Base-by-base conservation (phyloP, 2,329 filamentous ascomycete species). In the Pseudopyricularia javanii region DNA sequence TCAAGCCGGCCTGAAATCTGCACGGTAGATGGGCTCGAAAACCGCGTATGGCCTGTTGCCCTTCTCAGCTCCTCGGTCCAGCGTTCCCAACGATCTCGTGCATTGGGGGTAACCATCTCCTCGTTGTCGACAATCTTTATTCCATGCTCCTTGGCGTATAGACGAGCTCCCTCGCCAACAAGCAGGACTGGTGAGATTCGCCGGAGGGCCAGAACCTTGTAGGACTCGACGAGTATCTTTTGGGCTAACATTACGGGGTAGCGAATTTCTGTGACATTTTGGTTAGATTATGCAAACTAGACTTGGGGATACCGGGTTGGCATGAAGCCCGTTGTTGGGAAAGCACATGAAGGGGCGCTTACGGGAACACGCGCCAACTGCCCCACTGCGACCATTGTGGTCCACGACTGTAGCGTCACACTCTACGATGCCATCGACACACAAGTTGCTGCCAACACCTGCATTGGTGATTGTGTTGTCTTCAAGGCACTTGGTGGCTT, bases 391-490 rank as follows among this genome's bases (percentile, higher is more conserved):
- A 43, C 94, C 93, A 50, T 85, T 73, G 64, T 97, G 87, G 62
- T 98, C 91, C 40, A 98, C 86, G 52, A 98, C 80, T 0, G 89
- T 91, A 53, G 93, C 93, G 72, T 98, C 93, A 60, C 91, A 94
- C 66, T 98, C 93, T 12, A 97, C 93, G 1, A 83, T 80, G 1
- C 93, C 93, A 59, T 96, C 86, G 57, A 95, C 87, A 47, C 88
- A 85, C 24, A 98, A 73, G 62, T 98, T 98, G 69, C 93, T 98
- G 48, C 94, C 93, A 64, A 87, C 97, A 0, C 93, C 93, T 35
- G 91, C 88, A 66, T 98, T 98, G 34, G 94, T 98, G 59, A 98
- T 94, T 62, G 96, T 90, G 54, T 86, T 84, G 64, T 98, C 88
- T 69, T 98, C 93, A 17, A 98, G 80, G 20, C 88, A 75, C 59